Base-by-base conservation (phyloP, 768 basidiomycete species). In the Tulasnella sp. region DNA sequence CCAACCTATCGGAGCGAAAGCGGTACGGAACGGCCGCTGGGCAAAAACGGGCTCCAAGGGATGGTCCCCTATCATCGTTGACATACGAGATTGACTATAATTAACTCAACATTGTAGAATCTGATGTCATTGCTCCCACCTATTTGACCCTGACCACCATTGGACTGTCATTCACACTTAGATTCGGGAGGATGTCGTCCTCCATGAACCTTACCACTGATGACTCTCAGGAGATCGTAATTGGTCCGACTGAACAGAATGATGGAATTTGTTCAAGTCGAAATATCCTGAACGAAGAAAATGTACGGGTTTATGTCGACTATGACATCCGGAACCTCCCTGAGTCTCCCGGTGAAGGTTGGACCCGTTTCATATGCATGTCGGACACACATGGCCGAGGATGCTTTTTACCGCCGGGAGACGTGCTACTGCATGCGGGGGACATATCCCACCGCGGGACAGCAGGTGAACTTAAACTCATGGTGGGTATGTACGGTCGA, bases 51-150 rank as follows among this genome's bases (percentile, higher is more conserved):
- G 74, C 20, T 57, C 44, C 7, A 7, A 29, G 5, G 72, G 69
- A 1, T 78, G 76, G 39, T 13, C 42, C 4, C 77, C 77, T 26
- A 70, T 78, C 46, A 78, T 78, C n/a, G 77, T 78, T 15, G 77
- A 78, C 71, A 35, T 78, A 3, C 44, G 39, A 18, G 73, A 78
- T 67, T 51, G 73, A 42, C 26, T 42, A 13, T 44, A 26, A 74
- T 26, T 32, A 15, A 16, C 5, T 32, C 11, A 32, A 15, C 18
- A 1, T 42, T 26, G 70, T 10, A 37, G 1, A 70, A 70, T 35
- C 70, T 70, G 40, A n/a, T 70, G 69, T 18, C 40, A 26, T 70
- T 70, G 20, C 51, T n/a, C 51, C 23, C 20, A 51, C 51, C 51
- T 5, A n/a, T 23, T n/a, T n/a, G 23, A 23, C 11, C 5, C 9